Base-by-base conservation (phyloP, 805 yeast genomes). In the Nakazawaea populi region DNA sequence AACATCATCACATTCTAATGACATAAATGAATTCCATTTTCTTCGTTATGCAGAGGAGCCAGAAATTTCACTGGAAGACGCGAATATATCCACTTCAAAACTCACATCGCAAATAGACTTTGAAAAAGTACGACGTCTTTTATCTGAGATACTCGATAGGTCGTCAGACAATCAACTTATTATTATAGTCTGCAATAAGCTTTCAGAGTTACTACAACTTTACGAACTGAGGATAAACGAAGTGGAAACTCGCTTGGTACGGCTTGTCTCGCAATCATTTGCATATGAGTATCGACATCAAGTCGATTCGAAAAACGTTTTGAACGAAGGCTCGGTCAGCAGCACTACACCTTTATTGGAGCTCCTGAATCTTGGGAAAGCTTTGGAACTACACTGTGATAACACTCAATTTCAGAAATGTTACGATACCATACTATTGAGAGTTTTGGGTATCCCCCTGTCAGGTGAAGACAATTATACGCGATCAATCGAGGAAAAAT, bases 351-450 rank as follows among this genome's bases (percentile, higher is more conserved):
- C 35, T 8, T 9, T 9, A 32, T 4, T 32, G 3, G 35, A 32
- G 8, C 35, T 32, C 11, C 35, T 32, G 35, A 32, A 32, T 11
- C 11, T 9, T 11, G 11, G 11, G 11, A 32, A 32, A 9, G 11
- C 2, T 32, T 32, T 49, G 11, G 18, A 37, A 5, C 31, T 49
- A 10, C 32, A 32, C 7, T 43, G 32, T n/a, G 42, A 49, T 38
- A 35, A 45, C 32, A 5, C 38, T 14, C 8, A 5, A 10, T 44
- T 49, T 14, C 44, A 28, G 10, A 24, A 28, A 29, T 32, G 36
- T 31, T 49, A 49, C 34, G 49, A 43, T 7, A 44, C n/a, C 29
- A 38, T 49, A 42, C 6, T 44, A 12, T 46, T 39, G 35, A 29
- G 27, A 12, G 52, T 29, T 2, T 24, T 43, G 1, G 8, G 44